Evolutionary conservation across 352 stramenopile genomes (phyloP).

Genomic region (Thalassiosira pacifica): DNA sequence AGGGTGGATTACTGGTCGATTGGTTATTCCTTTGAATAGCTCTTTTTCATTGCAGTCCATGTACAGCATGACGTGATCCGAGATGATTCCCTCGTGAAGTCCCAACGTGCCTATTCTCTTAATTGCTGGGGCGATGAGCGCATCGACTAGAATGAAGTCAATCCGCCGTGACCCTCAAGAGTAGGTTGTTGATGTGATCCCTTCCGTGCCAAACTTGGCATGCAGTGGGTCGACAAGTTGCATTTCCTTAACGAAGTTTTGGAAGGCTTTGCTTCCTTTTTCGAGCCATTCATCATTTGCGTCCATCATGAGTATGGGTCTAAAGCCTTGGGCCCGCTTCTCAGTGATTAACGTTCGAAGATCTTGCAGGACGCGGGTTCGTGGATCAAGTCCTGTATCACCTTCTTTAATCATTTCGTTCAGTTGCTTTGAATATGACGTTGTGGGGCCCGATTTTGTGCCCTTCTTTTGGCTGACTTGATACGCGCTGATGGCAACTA

Average conservation of each 20-base stretch:
- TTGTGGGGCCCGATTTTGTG: not conserved
- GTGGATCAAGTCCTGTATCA: not conserved
- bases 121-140: not conserved
- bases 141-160: constrained; percentile 39
- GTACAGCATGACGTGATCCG: not conserved
- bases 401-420: constrained; percentile 1
- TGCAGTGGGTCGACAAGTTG: constrained; percentile 22
- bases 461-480: not conserved
- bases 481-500: not conserved
- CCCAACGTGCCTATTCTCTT: constrained; percentile 9
- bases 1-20: not conserved
- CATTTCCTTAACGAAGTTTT: not conserved
- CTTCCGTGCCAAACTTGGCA: not conserved
- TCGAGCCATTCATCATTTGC: constrained; percentile 13
- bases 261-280: not conserved
- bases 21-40: not conserved
- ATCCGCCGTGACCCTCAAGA: not conserved
- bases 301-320: constrained; percentile 6
- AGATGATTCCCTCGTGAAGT: constrained; percentile 24
- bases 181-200: constrained; percentile 17
- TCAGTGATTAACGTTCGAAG: not conserved
- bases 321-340: not conserved
- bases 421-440: not conserved
- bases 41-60: not conserved
- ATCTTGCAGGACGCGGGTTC: not conserved